Base-by-base conservation (phyloP, 345 rosid genomes). In the Leavenworthia alabamica region DNA sequence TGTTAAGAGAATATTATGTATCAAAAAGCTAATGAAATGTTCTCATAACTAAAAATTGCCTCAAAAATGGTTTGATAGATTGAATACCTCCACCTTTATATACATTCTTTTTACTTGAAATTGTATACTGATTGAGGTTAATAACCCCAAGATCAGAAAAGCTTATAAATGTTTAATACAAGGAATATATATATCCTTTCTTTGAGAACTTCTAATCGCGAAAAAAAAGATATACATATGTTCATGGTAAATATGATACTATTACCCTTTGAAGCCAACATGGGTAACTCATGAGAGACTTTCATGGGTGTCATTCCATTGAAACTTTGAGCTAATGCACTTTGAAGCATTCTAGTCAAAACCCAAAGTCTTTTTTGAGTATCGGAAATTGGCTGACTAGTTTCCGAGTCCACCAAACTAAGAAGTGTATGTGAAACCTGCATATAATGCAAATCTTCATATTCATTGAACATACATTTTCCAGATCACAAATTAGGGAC, bases 391-490 rank as follows among this genome's bases (percentile, higher is more conserved):
- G 95, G 88, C 80, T 78, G 90, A 35, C 86, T 77, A 43, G 87
- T 81, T 84, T 67, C 73, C 15, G 95, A 72, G 77, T 89, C 92
- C 52, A 89, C 76, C 86, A 93, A 78, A 80, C 88, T 84, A 60
- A 93, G 99, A 72, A 93, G 86, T 42, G 99, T 89, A 71, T 93
- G 99, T 51, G 99, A 87, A 17, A 87, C 96, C 99, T 93, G 73
- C 73, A 80, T 15, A 74, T 33, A 50, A 77, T 50, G 22, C 39
- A 14, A 50, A 56, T 57, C 56, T 28, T 79, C 51, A 80, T 68
- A 56, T 79, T 28, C 13, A 8, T 28, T 45, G 33, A 50, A 4
- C 60, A 42, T 33, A 10, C 27, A 17, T 50, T 50, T 33, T 51
- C 49, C 43, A 42, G 48, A 40, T 48, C 51, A 57, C 11, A 52